phyloP scores from a whole-genome alignment of 768 basidiomycete species.

The Amanita subjunquillea region DNA sequence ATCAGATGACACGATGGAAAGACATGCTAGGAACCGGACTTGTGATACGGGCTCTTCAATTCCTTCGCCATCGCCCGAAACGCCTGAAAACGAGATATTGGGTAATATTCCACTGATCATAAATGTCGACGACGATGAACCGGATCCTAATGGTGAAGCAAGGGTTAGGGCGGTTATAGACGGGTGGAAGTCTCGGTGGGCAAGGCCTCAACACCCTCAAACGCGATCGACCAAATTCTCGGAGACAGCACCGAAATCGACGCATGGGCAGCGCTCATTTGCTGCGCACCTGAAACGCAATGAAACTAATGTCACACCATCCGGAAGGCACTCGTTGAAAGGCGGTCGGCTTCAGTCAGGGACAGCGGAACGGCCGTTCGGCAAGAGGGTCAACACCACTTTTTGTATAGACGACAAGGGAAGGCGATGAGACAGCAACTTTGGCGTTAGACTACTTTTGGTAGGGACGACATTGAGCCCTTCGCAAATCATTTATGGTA shows the following conservation, averaged over 20 bases:
- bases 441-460: neutral
- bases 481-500: neutral
- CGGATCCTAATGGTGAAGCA: slow-evolving; percentile 7
- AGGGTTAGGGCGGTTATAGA: slow-evolving; percentile 16
- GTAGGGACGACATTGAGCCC: neutral
- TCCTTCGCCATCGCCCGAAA: slow-evolving; percentile 2
- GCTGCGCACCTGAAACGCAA: slow-evolving; percentile 24
- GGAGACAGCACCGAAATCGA: slow-evolving; percentile 11
- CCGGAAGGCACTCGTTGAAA: slow-evolving; percentile 22
- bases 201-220: neutral
- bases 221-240: slow-evolving; percentile 1
- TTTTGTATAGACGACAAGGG: neutral
- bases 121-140: slow-evolving; percentile 18
- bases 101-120: neutral
- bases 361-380: neutral
- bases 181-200: slow-evolving; percentile 21
- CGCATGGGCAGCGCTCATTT: slow-evolving; percentile 13
- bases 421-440: neutral
- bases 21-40: neutral
- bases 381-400: neutral
- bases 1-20: neutral
- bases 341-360: neutral
- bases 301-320: slow-evolving; percentile 36
- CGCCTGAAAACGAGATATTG: neutral
- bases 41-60: neutral